Conservation (phyloP, 2,329 filamentous ascomycete species). For the Diplocarpon rosae region DNA sequence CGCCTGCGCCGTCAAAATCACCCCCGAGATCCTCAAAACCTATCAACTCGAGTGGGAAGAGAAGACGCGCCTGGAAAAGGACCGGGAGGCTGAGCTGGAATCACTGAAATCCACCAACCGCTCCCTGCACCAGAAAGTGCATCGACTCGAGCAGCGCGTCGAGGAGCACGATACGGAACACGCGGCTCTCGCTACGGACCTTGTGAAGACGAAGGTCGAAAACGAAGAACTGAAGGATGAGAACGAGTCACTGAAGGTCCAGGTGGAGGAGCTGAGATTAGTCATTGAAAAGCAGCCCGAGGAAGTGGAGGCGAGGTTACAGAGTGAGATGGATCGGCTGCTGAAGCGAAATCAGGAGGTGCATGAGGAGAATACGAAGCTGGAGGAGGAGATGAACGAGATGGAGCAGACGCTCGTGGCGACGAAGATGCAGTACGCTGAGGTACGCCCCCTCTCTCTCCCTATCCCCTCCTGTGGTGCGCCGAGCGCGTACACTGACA, state of each 20-base stretch:
- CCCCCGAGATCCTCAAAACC: conserved; percentile 65
- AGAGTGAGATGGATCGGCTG: conserved; percentile 77
- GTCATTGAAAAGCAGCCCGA: conserved; percentile 84
- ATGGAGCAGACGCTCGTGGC: conserved; percentile 87
- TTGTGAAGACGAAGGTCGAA: conserved; percentile 86
- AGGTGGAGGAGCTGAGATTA: conserved; percentile 73
- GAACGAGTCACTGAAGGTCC: conserved; percentile 77
- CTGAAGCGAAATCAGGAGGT: conserved; percentile 90
- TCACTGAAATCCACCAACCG: conserved; percentile 55
- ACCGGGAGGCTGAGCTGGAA: conserved; percentile 72
- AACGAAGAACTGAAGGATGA: conserved; percentile 83
- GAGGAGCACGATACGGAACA: conserved; percentile 86
- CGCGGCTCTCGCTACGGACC: conserved; percentile 77
- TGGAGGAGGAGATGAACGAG: conserved; percentile 84
- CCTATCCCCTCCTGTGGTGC: background rate
- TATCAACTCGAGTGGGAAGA: conserved; percentile 91
- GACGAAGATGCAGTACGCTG: conserved; percentile 90
- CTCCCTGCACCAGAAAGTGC: conserved; percentile 63
- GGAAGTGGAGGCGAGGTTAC: conserved; percentile 74
- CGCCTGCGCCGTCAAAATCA: conserved; percentile 78
- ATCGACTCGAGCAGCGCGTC: conserved; percentile 74
- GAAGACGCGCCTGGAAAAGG: conserved; percentile 69
- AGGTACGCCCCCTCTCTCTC: conserved; percentile 57
- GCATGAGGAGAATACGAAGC: conserved; percentile 77
- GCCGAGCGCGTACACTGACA: conserved; percentile 6